Percentiles rank a stretch among this genome's conserved stretches.
Evolutionary conservation across 345 rosid genomes (phyloP).

Genomic region (Odontarrhena argentea): DNA sequence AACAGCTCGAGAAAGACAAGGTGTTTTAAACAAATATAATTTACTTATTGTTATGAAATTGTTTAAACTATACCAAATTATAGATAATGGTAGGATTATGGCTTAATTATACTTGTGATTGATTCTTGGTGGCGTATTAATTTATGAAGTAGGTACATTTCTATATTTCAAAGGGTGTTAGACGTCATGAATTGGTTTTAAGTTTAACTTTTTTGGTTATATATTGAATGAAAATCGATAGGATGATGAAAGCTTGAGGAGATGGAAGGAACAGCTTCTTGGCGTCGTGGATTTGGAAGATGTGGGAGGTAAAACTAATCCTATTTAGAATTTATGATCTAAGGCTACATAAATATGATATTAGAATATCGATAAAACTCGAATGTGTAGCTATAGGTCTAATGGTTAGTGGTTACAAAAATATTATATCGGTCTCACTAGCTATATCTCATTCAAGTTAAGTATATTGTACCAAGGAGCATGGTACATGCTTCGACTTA

Average conservation of each 20-base stretch:
- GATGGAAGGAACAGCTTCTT: constrained; percentile 93
- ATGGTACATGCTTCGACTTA: constrained; percentile 1
- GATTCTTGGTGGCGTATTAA: neutral
- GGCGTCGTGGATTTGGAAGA: constrained; percentile 68
- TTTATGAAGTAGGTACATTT: neutral
- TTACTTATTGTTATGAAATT: neutral
- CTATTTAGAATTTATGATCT: neutral
- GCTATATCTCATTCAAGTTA: constrained; percentile 3
- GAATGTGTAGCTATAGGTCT: neutral
- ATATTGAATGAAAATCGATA: constrained; percentile 19
- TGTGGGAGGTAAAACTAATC: constrained; percentile 62
- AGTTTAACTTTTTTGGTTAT: neutral
- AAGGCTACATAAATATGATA: neutral
- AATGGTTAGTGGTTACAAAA: neutral
- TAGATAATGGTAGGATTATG: constrained; percentile 3
- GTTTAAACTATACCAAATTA: neutral
- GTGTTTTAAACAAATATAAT: constrained; percentile 2
- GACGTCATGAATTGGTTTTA: neutral
- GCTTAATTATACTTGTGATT: neutral
- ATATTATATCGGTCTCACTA: constrained; percentile 1
- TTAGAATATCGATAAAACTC: neutral
- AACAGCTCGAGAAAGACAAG: constrained; percentile 53
- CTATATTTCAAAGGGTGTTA: too few relatives aligned
- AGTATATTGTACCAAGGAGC: neutral
- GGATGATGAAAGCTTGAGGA: constrained; percentile 97